phyloP scores from a whole-genome alignment of 345 rosid species.

The Tarenaya hassleriana region DNA sequence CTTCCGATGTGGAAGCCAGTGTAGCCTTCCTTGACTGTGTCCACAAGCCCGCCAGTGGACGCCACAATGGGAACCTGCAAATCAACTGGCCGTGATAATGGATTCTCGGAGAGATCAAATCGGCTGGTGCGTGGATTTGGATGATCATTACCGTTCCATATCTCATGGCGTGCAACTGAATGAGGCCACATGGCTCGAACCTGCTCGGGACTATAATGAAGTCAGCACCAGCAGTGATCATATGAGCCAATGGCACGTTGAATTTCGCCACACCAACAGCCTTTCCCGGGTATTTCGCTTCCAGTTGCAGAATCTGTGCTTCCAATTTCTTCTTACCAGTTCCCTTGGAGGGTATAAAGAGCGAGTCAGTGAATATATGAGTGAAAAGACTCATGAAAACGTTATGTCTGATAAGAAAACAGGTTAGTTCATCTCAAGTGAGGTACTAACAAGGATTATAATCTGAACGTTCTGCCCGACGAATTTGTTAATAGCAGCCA shows the following conservation, averaged over 20 bases:
- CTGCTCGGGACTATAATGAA: slow-evolving; percentile 80
- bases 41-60: slow-evolving; percentile 94
- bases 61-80: slow-evolving; percentile 72
- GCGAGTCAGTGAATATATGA: slow-evolving; percentile 8
- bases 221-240: slow-evolving; percentile 89
- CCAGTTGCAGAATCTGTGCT: slow-evolving; percentile 58
- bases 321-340: slow-evolving; percentile 87
- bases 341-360: slow-evolving; percentile 41
- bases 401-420: not conserved
- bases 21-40: slow-evolving; percentile 82
- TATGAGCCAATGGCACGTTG: slow-evolving; percentile 75
- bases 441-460: slow-evolving; percentile 59
- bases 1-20: slow-evolving; percentile 92
- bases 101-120: not conserved
- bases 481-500: slow-evolving; percentile 58
- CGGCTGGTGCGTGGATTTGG: not conserved
- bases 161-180: slow-evolving; percentile 94
- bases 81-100: not conserved
- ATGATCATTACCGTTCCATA: slow-evolving; percentile 67
- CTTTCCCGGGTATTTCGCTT: slow-evolving; percentile 55
- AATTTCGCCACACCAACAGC: slow-evolving; percentile 77
- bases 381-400: not conserved
- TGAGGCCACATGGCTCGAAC: slow-evolving; percentile 98
- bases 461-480: slow-evolving; percentile 60
- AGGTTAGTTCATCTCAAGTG: not conserved